Base-by-base conservation (phyloP, 1,284 basidiomycete genomes). In the Meripilus lineatus region DNA sequence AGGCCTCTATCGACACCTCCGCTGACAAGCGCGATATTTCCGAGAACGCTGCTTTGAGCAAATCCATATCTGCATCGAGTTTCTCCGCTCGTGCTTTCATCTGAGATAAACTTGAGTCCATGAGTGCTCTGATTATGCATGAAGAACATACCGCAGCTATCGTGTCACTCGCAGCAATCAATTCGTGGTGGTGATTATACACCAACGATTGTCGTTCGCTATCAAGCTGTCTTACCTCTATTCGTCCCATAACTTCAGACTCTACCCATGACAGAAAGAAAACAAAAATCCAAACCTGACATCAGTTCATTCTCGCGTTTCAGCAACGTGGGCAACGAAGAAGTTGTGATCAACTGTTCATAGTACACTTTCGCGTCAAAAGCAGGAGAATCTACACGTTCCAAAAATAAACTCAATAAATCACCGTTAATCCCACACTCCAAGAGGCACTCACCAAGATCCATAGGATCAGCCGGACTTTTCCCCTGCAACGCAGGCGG, bases 111-210 rank as follows among this genome's bases (percentile, higher is more conserved):
- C 23, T 30, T 23, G 24, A 37, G 21, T 8, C 32, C 14, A 14
- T 20, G 24, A 30, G 30, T 17, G 21, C 11, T 8, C 8, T 8
- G 26, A 32, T 26, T n/a, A 37, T 23, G 38, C 45, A 34, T 21
- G 38, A 11, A 17, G n/a, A 11, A 61, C 81, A 34, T 65, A 92
- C 90, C 18, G 84, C 81, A 47, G 82, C 80, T 50, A 95, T 94
- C 5, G 93, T 95, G 56, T 93, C 90, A 51, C 86, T 90, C 1
- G 92, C 93, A 1, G 89, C 87, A 38, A 95, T 93, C 17, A 95
- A 79, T 57, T 95, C 92, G 53, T 93, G 91, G 58, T 95, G 92
- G 56, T 95, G 92, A 54, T 95, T 93, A 61, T 95, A 95, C 3
- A 95, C 93, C 30, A 95, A 69, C 17, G 87, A 88, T 61, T 95